A percentile compares a stretch with the other conserved stretches of the same genome.
phyloP scores from a whole-genome alignment of 1,284 basidiomycete genomes.

The Porogramme epimiltina region DNA sequence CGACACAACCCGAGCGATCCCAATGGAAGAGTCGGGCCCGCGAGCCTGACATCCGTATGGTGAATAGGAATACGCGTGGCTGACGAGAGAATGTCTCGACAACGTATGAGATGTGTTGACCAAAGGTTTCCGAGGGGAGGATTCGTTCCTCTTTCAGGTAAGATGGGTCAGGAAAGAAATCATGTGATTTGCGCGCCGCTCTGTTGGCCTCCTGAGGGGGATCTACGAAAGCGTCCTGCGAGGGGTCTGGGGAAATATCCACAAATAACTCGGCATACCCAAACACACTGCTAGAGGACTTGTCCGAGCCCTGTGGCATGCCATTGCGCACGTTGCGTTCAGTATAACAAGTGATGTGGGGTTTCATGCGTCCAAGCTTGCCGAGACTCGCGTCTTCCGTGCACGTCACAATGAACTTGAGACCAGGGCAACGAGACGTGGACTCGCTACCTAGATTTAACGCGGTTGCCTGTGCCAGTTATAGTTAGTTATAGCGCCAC shows the following conservation, averaged over 20 bases:
- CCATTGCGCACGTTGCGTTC: neutral
- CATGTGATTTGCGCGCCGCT: neutral
- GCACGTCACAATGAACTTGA: constrained; percentile 5
- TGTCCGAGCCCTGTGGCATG: neutral
- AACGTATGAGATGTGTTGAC: constrained; percentile 8
- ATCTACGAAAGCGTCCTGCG: constrained; percentile 6
- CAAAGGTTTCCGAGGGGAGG: neutral
- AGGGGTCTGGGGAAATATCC: neutral
- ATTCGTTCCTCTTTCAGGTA: neutral
- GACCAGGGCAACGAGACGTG: constrained; percentile 10
- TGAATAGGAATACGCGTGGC: constrained; percentile 22
- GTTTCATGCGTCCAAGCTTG: constrained; percentile 1
- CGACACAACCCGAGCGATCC: constrained; percentile 14
- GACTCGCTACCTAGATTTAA: constrained; percentile 2
- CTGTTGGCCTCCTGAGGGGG: neutral
- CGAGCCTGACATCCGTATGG: constrained; percentile 16
- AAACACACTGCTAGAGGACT: neutral
- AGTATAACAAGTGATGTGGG: constrained; percentile 10
- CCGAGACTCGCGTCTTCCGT: neutral
- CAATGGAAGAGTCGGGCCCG: neutral
- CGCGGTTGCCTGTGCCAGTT: neutral
- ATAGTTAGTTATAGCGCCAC: neutral
- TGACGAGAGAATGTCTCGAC: constrained; percentile 11
- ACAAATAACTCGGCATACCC: constrained; percentile 17
- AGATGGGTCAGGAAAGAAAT: neutral